Conservation (phyloP, 108 stramenopile species). For the Discostella stelligeroides region DNA sequence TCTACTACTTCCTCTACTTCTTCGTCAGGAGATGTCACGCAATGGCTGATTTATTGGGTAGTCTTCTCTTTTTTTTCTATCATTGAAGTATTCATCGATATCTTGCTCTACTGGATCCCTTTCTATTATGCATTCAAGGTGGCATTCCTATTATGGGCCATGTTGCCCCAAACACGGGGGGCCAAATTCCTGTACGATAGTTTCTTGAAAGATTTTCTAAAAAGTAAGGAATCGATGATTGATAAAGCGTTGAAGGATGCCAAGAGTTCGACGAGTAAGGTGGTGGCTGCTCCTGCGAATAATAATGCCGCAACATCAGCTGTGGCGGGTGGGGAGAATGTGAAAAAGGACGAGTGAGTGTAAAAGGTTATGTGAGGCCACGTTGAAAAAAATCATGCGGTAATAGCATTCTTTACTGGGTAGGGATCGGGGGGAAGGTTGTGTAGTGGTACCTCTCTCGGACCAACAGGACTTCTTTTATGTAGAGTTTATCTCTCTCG, state of each 20-base stretch:
- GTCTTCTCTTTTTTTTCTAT: conserved; percentile 92
- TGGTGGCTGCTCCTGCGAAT: conserved; percentile 21
- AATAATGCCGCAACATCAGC: too few species aligned
- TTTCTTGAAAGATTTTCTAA: conserved; percentile 88
- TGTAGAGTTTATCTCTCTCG: too few species aligned
- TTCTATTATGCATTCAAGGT: conserved; percentile 95
- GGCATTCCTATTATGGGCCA: conserved; percentile 92
- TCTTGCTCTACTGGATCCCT: conserved; percentile 92
- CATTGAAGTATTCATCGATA: conserved; percentile 85
- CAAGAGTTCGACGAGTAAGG: conserved; percentile 42
- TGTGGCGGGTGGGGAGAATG: conserved; percentile 16
- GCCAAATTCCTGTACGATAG: conserved; percentile 89
- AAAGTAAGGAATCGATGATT: conserved; percentile 79
- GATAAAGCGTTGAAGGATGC: conserved; percentile 84
- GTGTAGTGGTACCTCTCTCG: too few species aligned
- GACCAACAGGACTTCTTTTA: too few species aligned
- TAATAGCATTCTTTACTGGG: too few species aligned
- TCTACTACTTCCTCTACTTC: conserved; percentile 53
- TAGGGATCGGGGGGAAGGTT: too few species aligned
- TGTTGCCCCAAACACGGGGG: conserved; percentile 90
- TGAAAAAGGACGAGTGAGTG: conserved; percentile 29
- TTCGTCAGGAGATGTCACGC: conserved; percentile 82
- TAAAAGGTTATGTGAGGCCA: conserved; percentile 2
- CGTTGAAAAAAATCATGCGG: too few species aligned
- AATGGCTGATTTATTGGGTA: conserved; percentile 97